Evolutionary conservation across 2,329 filamentous ascomycete genomes (phyloP), one percentile per base, ranked within the genome.

Genomic region (Sporothrix schenckii): DNA sequence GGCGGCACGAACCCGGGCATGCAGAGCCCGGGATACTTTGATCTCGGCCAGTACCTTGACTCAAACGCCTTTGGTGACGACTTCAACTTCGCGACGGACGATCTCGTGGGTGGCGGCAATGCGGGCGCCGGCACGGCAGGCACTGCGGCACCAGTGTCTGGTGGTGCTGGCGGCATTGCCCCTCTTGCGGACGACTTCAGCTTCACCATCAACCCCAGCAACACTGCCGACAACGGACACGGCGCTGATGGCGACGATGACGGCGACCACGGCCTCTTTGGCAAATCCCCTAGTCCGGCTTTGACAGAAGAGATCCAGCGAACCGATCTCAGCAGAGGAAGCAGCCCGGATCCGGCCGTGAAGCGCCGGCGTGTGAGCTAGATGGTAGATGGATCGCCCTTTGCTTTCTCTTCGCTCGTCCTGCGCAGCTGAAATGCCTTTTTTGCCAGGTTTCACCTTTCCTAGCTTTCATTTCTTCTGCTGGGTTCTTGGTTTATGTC

Each of bases 1-100:
- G 27, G 13, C 19, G 56, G 68, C 52, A 11, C 54, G 16, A 44
- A 58, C 21, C 49, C 44, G 9, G 66, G 41, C 61, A 70, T 56
- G 16, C 73, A 74, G 56, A 77, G 81, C 19, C 74, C 74, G 9
- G 75, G 81, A 13, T 79, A 78, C 74, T 75, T 78, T 66, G 85
- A 87, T 69, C 77, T 86, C 6, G 84, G 87, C 66, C 83, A 87
- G 75, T 87, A 81, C 73, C 76, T 84, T 7, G 79, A 84, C 71
- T 50, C 78, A 2, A 78, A 76, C 19, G 81, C 81, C 11, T 86
- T 86, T 72, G 78, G 81, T 47, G 81, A 80, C 67, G 82, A 81
- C 72, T 85, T 88, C 67, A 84, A 84, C 74, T 87, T 87, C 72
- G 81, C 79, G 47, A 79, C 71, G 13, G 72, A 66, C 19, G 73